Base-by-base conservation (phyloP, 2,329 filamentous ascomycete genomes). In the Sporothrix phasma region DNA sequence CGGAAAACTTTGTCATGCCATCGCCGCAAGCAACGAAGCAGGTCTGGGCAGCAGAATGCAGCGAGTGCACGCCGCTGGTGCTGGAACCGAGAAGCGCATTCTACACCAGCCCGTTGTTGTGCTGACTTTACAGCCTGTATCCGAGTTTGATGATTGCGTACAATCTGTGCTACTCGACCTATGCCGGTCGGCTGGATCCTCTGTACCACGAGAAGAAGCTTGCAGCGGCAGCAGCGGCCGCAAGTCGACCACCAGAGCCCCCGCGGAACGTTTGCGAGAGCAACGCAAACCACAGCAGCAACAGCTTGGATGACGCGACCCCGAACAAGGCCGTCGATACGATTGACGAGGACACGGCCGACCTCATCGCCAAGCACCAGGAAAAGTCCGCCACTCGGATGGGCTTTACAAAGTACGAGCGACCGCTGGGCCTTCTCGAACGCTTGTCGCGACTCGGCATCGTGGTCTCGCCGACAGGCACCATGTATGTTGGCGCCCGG, bases 101-200 rank as follows among this genome's bases (percentile, higher is more conserved):
- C 72, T 99, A 99, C 75, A 91, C 80, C 64, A 94, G 90, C 67
- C 94, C 0, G 74, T 99, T 0, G 73, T 99, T 3, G 94, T 99
- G 0, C 80, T 99, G 6, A 99, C 75, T 99, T 99, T 68, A 93
- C 72, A 96, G 91, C 66, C 77, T 99, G 56, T 99, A 99, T 69
- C 94, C 94, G 0, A 97, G 92, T 74, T 88, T 97, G 66, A 97
- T 99, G 92, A 97, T 99, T 72, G 94, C 94, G 0, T 97, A 99
- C 78, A 99, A 99, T 71, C 94, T 97, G 73, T 99, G 94, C 77
- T 99, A 99, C 73, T 97, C 94, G 0, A 99, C 94, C 0, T 99
- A 92, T 69, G 80, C 97, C 0, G 94, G 94, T 0, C 85, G 94
- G 34, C 86, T 96, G 45, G 66, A 68, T 46, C 62, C 64, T 3